Evolutionary conservation across 1,284 basidiomycete species (phyloP), one percentile per base, ranked within the genome.

Genomic region (Retiboletus fuscus): DNA sequence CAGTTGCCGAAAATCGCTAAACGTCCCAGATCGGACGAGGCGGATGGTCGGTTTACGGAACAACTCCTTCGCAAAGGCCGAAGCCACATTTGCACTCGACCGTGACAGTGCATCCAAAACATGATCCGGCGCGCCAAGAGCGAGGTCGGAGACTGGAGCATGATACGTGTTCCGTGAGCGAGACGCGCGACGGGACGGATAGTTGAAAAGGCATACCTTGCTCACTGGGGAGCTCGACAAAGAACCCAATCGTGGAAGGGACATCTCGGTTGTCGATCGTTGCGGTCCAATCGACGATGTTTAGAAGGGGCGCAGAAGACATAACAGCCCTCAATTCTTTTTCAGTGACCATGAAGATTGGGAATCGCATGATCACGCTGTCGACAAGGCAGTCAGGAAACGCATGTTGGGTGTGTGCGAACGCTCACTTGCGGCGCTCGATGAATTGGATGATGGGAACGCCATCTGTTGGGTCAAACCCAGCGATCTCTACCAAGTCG

Each of bases 401-500:
- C 49, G n/a, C 24, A 51, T 34, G 26, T 24, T 3, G n/a, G 30
- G 43, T 43, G 26, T 26, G 46, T 6, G 8, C 28, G n/a, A 43
- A 53, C 30, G 22, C 68, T 68, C 41, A 72, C 73, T 71, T 66
- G 65, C 67, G 62, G 39, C 76, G 75, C 46, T 74, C 72, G 30
- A 75, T 34, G 60, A 73, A 79, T n/a, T 49, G 65, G 8, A 78
- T 58, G 61, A 79, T 53, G 24, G 78, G 78, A 7, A 62, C 46
- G 10, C 78, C 79, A 60, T 74, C 73, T 3, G 20, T 55, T 4
- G 76, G 64, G 34, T 77, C 73, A 18, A 79, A 79, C 10, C 76
- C 76, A 10, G 63, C 60, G 43, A 80, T 66, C 61, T 78, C 70
- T 41, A 81, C 53, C 51, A 81, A 66, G 26, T 80, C 78, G 3